Evolutionary conservation across 352 stramenopile genomes (phyloP), one percentile per base, ranked within the genome.

Genomic region (Globisporangium acanthophoron): DNA sequence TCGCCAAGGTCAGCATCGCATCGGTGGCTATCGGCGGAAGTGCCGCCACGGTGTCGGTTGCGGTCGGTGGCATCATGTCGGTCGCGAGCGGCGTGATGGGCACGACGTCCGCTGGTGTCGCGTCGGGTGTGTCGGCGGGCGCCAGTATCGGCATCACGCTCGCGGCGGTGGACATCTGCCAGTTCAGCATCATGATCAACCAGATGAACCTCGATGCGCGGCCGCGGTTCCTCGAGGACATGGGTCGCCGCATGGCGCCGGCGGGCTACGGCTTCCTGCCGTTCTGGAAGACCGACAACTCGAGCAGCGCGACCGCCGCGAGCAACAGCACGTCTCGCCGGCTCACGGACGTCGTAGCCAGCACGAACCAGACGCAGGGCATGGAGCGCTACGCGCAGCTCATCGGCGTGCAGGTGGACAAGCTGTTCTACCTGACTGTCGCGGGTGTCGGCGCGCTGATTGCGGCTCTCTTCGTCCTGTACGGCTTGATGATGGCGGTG

Each of bases 101-200:
- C 9, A 72, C 77, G 13, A 80, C 74, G 0, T 83, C 74, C 0
- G 79, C 73, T 9, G 69, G 78, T 69, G 77, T 88, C 33, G 77
- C 77, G 0, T 75, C 73, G 4, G 74, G 76, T 52, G 69, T 87
- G 9, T 85, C 74, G 31, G 76, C 80, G 2, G 75, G 72, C 18
- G 80, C 82, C 20, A 85, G 76, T 62, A 67, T 87, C n/a, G 73
- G 80, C 8, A 74, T 89, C 33, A 83, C 77, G 20, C 78, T 90
- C 64, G 78, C 80, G 21, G 78, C 80, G 0, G 73, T 90, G 37
- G 82, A 92, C 33, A 69, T 92, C 29, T 92, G 82, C 55, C 82
- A 92, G 67, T 92, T 92, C 58, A 76, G 76, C 11, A 76, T 92
- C 54, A 92, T 92, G 82, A 71, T 92, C 33, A 92, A 84, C 68